phyloP scores from a whole-genome alignment of 2,329 filamentous ascomycete species.

The Alternaria triticina region DNA sequence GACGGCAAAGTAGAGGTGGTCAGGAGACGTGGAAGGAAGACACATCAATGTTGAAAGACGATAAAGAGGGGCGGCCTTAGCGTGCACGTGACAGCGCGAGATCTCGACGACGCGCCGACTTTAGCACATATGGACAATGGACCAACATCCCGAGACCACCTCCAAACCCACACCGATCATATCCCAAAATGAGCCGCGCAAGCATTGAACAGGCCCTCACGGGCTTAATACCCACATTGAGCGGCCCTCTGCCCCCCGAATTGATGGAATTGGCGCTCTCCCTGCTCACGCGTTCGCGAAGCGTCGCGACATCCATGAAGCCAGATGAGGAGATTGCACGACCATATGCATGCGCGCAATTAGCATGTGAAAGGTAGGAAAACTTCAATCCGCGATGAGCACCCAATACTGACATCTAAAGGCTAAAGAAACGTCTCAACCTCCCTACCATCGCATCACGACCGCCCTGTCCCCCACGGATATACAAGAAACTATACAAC shows the following conservation, averaged over 20 bases:
- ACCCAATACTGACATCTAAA: slow-evolving; percentile 55
- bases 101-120: slow-evolving; percentile 8
- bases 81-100: slow-evolving; percentile 19
- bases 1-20: background rate
- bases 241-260: slow-evolving; percentile 41
- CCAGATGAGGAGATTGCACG: slow-evolving; percentile 47
- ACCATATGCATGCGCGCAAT: slow-evolving; percentile 46
- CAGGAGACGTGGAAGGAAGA: background rate
- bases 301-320: slow-evolving; percentile 56
- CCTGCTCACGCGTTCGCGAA: slow-evolving; percentile 45
- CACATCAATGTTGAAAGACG: background rate
- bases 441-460: slow-evolving; percentile 43
- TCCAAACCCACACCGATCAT: too few relatives aligned
- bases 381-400: too few relatives aligned
- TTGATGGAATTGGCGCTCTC: slow-evolving; percentile 43
- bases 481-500: slow-evolving; percentile 83
- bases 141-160: background rate
- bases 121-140: background rate
- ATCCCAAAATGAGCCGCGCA: slow-evolving; percentile 29
- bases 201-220: slow-evolving; percentile 43
- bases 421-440: slow-evolving; percentile 65
- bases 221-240: slow-evolving; percentile 52
- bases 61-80: background rate
- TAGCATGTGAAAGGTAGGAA: slow-evolving; percentile 84
- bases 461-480: slow-evolving; percentile 45